Conservation (phyloP, 1,284 basidiomycete species). For the Wallemia hederae region DNA sequence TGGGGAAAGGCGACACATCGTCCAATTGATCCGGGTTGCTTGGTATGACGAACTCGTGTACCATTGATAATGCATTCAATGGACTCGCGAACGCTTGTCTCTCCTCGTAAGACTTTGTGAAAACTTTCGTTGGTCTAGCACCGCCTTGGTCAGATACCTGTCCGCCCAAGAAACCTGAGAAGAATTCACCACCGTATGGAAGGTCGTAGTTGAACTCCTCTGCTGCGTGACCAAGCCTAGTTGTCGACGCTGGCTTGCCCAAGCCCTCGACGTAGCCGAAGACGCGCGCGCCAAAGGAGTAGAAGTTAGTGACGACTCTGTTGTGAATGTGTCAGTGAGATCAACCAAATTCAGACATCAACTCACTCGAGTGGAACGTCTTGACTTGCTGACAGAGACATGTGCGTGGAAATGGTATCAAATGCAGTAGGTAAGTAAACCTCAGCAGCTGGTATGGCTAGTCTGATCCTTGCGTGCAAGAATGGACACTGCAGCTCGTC, state of each 20-base stretch:
- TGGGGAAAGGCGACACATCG: neutral
- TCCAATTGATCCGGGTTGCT: neutral
- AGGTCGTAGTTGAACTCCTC: neutral
- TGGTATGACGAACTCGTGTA: slow-evolving; percentile 1
- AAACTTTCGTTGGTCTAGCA: neutral
- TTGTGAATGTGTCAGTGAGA: neutral
- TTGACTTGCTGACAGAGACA: neutral
- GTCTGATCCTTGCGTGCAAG: neutral
- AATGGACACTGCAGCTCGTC: neutral
- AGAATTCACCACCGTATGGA: neutral
- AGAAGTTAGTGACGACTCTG: slow-evolving; percentile 1
- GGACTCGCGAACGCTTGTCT: neutral
- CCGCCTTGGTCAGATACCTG: neutral
- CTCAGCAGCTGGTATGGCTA: neutral
- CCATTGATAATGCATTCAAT: neutral
- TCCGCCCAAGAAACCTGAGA: neutral
- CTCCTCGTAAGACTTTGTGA: neutral
- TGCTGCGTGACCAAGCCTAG: neutral
- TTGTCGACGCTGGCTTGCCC: neutral
- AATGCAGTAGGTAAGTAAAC: neutral
- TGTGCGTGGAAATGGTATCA: neutral
- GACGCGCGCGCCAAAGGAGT: neutral
- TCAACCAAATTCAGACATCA: neutral
- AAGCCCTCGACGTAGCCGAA: neutral
- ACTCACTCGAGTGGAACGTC: neutral